Base-by-base conservation (phyloP, 805 yeast species). In the Saccharomycopsis sp. region DNA sequence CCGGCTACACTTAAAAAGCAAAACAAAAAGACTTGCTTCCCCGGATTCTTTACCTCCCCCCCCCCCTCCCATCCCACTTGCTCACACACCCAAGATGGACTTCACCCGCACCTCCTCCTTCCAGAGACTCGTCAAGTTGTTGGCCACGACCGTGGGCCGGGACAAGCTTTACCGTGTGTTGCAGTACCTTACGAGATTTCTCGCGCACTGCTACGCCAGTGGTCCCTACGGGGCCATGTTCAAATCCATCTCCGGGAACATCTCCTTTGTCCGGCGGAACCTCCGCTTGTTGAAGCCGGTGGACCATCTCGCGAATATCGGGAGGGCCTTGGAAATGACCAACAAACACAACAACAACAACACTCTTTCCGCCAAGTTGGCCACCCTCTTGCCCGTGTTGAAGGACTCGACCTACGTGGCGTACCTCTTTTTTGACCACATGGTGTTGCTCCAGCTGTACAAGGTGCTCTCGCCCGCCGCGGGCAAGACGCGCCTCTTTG, bases 261-360 rank as follows among this genome's bases (percentile, higher is more conserved):
- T 46, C 2, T 43, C 47, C 21, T 39, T 38, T 27, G 39, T 46
- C 21, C 31, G 49, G 34, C 42, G 42, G 15, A 30, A 46, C 9
- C 23, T 30, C 22, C 29, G 49, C 19, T 43, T 46, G 18, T 16
- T 46, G 9, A 46, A 46, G 34, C 42, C 42, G 6, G 19, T 46
- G 29, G 49, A 46, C n/a, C 44, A 46, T 34, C 10, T 46, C 4
- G 33, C 39, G 5, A 46, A 43, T 27, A 19, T 46, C 10, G 45
- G 38, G 23, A 37, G 42, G 31, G 12, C 15, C 10, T 13, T 26
- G 5, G 29, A 16, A 30, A n/a, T n/a, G n/a, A n/a, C n/a, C n/a
- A n/a, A n/a, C n/a, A n/a, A n/a, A n/a, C n/a, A n/a, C n/a, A n/a
- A n/a, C n/a, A 6, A 12, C 35, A 8, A 30, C 17, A 21, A 34